phyloP scores from a whole-genome alignment of 2,329 filamentous ascomycete species.

The Dactylella cylindrospora region DNA sequence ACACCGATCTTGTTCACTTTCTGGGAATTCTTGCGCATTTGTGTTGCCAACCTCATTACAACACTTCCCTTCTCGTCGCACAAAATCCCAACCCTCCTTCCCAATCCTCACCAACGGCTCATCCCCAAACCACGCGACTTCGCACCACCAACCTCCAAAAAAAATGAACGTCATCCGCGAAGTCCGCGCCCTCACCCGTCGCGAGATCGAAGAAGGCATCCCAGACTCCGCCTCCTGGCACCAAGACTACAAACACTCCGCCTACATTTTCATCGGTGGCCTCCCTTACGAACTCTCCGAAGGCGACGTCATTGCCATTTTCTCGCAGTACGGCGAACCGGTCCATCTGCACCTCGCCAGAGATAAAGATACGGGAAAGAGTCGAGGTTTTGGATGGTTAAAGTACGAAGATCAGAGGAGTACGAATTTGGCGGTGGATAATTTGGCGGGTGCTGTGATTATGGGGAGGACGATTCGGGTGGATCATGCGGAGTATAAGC shows the following conservation, averaged over 20 bases:
- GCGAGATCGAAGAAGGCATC: slow-evolving; percentile 84
- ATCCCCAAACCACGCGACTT: background rate
- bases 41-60: too few relatives aligned
- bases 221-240: slow-evolving; percentile 47
- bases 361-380: slow-evolving; percentile 95
- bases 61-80: too few relatives aligned
- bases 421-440: slow-evolving; percentile 93
- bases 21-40: too few relatives aligned
- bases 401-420: slow-evolving; percentile 98
- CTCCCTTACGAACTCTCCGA: slow-evolving; percentile 90
- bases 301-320: slow-evolving; percentile 93
- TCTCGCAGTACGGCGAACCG: slow-evolving; percentile 95
- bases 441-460: slow-evolving; percentile 82
- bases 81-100: slow-evolving; percentile 6
- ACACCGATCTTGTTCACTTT: too few relatives aligned
- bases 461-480: slow-evolving; percentile 79
- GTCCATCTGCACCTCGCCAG: slow-evolving; percentile 88
- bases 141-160: background rate
- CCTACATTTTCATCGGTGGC: slow-evolving; percentile 93
- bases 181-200: slow-evolving; percentile 89
- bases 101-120: background rate
- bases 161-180: slow-evolving; percentile 91
- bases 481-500: slow-evolving; percentile 90
- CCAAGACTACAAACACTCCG: slow-evolving; percentile 89
- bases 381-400: slow-evolving; percentile 88